Base-by-base conservation (phyloP, 192 early-diverging fungal genomes). In the Coemansia sp. region DNA sequence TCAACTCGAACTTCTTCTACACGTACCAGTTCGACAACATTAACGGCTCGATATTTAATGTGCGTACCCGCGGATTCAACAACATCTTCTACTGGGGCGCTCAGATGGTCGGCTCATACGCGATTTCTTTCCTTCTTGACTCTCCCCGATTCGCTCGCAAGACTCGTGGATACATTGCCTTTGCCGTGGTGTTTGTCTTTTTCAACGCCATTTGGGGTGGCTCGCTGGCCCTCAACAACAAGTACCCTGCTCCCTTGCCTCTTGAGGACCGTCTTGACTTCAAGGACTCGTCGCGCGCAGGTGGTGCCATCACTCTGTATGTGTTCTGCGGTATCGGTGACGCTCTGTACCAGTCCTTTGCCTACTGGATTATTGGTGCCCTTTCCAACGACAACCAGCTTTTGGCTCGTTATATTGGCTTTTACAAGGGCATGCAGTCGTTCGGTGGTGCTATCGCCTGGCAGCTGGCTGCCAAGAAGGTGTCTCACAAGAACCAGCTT, bases 351-450 rank as follows among this genome's bases (percentile, higher is more conserved):
- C 95, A 96, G 85, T 87, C 86, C 69, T 89, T 86, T 44, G 80
- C 85, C 1, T 95, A 96, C 89, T 96, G 93, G 93, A 70, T 96
- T 33, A 90, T 96, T 74, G 95, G 94, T 18, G 88, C 94, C 46
- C 80, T 94, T 74, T 90, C 93, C 11, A 95, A 95, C 79, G 91
- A 96, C 78, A 86, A 88, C 68, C 88, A 88, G 67, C 82, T 86
- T 67, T 79, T 90, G 60, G 86, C 93, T 22, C 88, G 91, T 55
- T 94, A 91, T 68, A 87, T 89, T 59, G 95, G 94, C 4, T 95
- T 92, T 86, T 96, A 96, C 90, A 96, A 96, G 89, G 91, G 90
- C 63, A 90, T 94, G 64, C 95, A 96, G 87, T 92, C 90, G 67
- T 87, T 89, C 63, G 91, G 88, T n/a, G 87, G 79, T 59, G 92